Evolutionary conservation across 2,329 filamentous ascomycete species (phyloP), one percentile per base, ranked within the genome.

Genomic region (Colletotrichum sp.): DNA sequence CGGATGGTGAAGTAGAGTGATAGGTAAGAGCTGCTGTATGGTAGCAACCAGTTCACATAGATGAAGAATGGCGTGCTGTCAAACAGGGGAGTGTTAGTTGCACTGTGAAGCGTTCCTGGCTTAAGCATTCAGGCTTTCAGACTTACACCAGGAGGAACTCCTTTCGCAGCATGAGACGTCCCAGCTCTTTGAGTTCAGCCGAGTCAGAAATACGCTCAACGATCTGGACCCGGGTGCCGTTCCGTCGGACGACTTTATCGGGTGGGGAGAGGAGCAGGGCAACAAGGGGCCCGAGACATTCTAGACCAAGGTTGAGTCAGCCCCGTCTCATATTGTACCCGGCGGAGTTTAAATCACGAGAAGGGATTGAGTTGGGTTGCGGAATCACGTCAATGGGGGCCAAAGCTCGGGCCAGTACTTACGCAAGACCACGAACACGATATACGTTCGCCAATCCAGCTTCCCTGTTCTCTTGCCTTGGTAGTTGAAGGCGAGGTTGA

Each of bases 401-500:
- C 10, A 7, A 22, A 66, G 56, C 61, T 62, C 30, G 61, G 30
- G 22, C 56, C 30, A 22, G 2, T 6, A 55, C 55, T 55, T 8
- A 61, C 55, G 80, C 32, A 82, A 67, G 5, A 77, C 80, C 8
- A 82, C 78, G 61, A 82, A 80, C 61, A 82, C 74, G 55, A 82
- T 78, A 28, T 81, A 82, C 3, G 80, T 82, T 10, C 78, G 66
- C 61, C 77, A 79, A 8, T 77, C 77, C 16, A 82, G 76, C 56
- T 79, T 81, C 28, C 82, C 81, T 18, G 78, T 79, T 28, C 72
- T 61, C 48, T 75, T 77, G 1, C 70, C 77, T 7, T 72, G 74
- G 8, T 78, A 62, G 73, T 89, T 89, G 30, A 89, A 81, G 4
- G 80, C 86, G 16, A 89, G 82, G 0, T 87, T 85, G 71, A 89